Base-by-base conservation (phyloP, 2,329 filamentous ascomycete species). In the Arthrocladium fulminans region DNA sequence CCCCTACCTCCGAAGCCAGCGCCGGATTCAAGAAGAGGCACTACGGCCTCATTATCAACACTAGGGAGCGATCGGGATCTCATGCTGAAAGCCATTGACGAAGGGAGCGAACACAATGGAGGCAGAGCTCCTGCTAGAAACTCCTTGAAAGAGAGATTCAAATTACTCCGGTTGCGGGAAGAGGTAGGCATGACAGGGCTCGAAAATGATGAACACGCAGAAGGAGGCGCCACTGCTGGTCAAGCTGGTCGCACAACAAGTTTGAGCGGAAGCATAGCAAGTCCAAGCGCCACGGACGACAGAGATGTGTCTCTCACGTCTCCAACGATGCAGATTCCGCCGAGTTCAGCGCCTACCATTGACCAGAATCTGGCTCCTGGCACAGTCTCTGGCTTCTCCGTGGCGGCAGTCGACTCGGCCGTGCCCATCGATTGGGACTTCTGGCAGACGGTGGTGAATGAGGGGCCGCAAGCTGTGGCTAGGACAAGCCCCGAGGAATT, bases 371-470 rank as follows among this genome's bases (percentile, higher is more conserved):
- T 96, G 38, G 82, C 88, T 1, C 89, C 89, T 0, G 89, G 89
- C 1, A 96, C 89, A 1, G 88, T 84, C 6, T 83, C 87, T 9
- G 89, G 90, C 4, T 80, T 89, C 35, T 83, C 83, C 20, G 81
- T 86, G 2, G 80, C 81, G 19, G 75, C 82, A 53, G 68, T 71
- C 12, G 86, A 89, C 60, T 70, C 73, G 25, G 68, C 71, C 22
- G 73, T 74, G 13, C 83, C 86, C 20, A 92, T 98, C n/a, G 88
- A 98, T 63, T 98, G 92, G 92, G 92, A 98, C 65, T 71, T 98
- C 32, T 98, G 92, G 92, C 90, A 98, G 63, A 81, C 85, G 20
- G 84, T 98, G 3, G 92, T 98, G 27, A 94, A 96, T 57, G 87
- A 96, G 69, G 92, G 92, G 0, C 88, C 89, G 13, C 81, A 87